Evolutionary conservation across 306 rosid genomes (phyloP).

Genomic region (Sphenostylis stenocarpa): DNA sequence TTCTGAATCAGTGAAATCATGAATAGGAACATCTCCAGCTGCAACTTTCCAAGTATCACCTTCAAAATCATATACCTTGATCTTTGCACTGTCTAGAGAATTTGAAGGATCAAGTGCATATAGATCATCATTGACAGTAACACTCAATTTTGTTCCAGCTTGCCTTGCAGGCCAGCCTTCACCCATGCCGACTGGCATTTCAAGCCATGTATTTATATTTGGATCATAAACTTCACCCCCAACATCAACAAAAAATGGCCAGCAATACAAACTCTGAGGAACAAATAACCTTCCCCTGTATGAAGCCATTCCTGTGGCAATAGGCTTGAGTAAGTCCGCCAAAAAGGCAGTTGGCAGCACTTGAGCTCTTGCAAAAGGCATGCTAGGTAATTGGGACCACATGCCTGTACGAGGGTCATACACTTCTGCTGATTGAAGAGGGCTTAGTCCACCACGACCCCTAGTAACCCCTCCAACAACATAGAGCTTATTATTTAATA

Average conservation of each 20-base stretch:
- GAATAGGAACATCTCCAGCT: conserved; percentile 48
- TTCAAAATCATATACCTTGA: conserved; percentile 44
- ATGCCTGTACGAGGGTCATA: conserved; percentile 36
- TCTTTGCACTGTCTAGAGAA: conserved; percentile 40
- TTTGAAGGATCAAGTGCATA: conserved; percentile 51
- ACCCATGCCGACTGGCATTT: conserved; percentile 54
- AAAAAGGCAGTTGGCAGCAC: conserved; percentile 44
- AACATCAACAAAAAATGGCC: conserved; percentile 49
- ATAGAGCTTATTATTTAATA: conserved; percentile 47
- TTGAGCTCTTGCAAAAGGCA: conserved; percentile 50
- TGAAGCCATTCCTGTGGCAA: conserved; percentile 52
- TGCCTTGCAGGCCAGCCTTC: conserved; percentile 55
- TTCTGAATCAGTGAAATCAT: conserved; percentile 39
- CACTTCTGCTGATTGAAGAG: conserved; percentile 54
- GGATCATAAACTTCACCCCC: conserved; percentile 61
- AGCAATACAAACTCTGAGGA: conserved; percentile 55
- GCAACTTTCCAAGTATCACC: conserved; percentile 55
- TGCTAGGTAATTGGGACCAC: conserved; percentile 51
- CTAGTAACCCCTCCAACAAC: conserved; percentile 50
- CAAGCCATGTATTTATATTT: conserved; percentile 41
- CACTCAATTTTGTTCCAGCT: conserved; percentile 50
- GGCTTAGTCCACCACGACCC: conserved; percentile 45
- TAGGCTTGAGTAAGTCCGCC: conserved; percentile 53
- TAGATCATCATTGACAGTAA: conserved; percentile 35
- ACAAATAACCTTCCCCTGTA: conserved; percentile 49